Evolutionary conservation across 139 green algal species (phyloP).

Genomic region (Chlorella sp.): DNA sequence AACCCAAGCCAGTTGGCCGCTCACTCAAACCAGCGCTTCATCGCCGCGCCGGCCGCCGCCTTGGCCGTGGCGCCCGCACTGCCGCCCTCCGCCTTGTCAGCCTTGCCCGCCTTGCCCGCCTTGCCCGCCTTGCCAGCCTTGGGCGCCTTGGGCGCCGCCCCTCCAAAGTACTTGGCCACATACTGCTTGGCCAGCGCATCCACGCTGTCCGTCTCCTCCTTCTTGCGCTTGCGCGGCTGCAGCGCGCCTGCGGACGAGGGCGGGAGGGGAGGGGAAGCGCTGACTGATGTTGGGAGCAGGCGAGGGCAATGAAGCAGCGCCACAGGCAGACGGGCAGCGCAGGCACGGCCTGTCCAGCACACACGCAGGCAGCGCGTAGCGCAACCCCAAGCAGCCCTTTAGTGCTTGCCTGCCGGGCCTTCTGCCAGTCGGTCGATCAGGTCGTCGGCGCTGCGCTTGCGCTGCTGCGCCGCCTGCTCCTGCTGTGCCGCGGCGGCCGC

Average conservation of each 20-base stretch:
- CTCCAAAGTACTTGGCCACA: constrained; percentile 10
- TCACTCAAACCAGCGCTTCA: constrained; percentile 42
- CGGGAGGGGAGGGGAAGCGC: not conserved
- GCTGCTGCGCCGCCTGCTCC: constrained; percentile 32
- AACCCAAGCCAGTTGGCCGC: no score
- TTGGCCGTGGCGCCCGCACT: constrained; percentile 19
- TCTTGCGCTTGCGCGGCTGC: constrained; percentile 20
- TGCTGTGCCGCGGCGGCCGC: not conserved
- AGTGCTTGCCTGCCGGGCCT: not conserved
- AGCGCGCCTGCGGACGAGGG: constrained; percentile 1
- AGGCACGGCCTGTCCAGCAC: no score
- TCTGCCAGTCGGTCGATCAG: constrained; percentile 30
- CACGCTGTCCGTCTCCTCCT: constrained; percentile 43
- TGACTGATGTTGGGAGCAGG: not conserved
- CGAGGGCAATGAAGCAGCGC: not conserved
- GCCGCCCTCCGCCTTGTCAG: not conserved
- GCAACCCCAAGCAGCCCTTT: not conserved
- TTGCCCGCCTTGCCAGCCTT: no score
- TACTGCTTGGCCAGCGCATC: constrained; percentile 50
- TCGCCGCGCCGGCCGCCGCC: not conserved
- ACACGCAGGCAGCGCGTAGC: not conserved
- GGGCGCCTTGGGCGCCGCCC: no score
- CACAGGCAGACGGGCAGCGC: not conserved
- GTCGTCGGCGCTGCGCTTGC: constrained; percentile 38
- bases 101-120: not conserved